Base-by-base conservation (phyloP, 73 alveolate genomes). In the Paramecium pentaurelia region DNA sequence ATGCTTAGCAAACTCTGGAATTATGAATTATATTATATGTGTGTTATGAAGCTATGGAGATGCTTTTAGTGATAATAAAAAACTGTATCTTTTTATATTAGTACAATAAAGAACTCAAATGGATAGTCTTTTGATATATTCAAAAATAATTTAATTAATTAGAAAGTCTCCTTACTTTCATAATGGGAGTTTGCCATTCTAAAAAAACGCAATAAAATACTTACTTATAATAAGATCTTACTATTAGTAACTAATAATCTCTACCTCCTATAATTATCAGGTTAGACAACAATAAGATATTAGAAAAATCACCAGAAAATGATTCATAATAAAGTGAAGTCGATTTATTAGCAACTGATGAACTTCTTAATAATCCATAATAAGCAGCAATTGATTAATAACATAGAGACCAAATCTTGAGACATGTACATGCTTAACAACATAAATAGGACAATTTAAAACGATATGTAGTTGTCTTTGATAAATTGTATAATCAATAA, bases 91-190 rank as follows among this genome's bases (percentile, higher is more conserved):
- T 54, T 54, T 54, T 11, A 5, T 54, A 54, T 20, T 54, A 54
- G 32, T 54, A 54, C 20, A 6, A 54, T 54, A 18, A 3, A 18
- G 14, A 54, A 18, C 36, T 54, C 12, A 54, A 54, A 54, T 54
- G 70, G 70, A 54, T 54, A 54, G 70, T 54, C 70, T 54, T 54
- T 1, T 18, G 70, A 54, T 54, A 54, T 54, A 54, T 54, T 54
- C 14, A 25, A 34, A 64, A 64, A 32, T 64, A 64, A 64, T 64
- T 64, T 12, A 28, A 64, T 64, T 64, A 64, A 64, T 64, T 64
- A 64, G 84, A 42, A 22, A 64, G 84, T 64, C 84, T 64, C 84
- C 84, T 64, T 64, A 64, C 42, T 34, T 64, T 64, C 70, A 64
- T 20, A 12, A 64, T 64, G 84, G 84, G 84, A 64, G 28, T 64